A percentile compares a stretch with the other conserved stretches of the same genome.
Evolutionary conservation across 495 filamentous ascomycete genomes (phyloP).

Genomic region (Penicillium coffeae): DNA sequence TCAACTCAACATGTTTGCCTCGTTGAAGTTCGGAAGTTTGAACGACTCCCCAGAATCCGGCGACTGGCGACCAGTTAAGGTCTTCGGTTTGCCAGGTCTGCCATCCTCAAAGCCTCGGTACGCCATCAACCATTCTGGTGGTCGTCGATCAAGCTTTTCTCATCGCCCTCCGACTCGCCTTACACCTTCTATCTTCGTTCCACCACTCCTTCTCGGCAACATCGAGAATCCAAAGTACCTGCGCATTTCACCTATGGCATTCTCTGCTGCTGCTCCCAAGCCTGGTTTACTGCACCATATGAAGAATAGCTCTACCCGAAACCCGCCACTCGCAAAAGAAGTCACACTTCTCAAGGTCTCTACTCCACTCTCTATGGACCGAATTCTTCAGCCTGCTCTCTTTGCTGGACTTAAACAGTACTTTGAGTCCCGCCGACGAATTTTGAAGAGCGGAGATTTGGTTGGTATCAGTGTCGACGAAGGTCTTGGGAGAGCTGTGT

Average conservation of each 20-base stretch:
- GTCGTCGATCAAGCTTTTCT: slow-evolving; percentile 52
- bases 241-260: slow-evolving; percentile 60
- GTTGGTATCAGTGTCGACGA: slow-evolving; percentile 85
- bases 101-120: slow-evolving; percentile 48
- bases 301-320: slow-evolving; percentile 50
- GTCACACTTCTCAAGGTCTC: slow-evolving; percentile 86
- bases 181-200: slow-evolving; percentile 67
- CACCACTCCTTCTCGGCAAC: slow-evolving; percentile 82
- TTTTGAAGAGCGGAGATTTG: slow-evolving; percentile 81
- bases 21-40: slow-evolving; percentile 47
- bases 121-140: slow-evolving; percentile 44
- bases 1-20: slow-evolving; percentile 49
- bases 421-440: slow-evolving; percentile 72
- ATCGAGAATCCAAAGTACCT: slow-evolving; percentile 73
- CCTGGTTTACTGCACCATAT: slow-evolving; percentile 36
- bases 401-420: slow-evolving; percentile 81
- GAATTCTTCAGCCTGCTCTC: slow-evolving; percentile 74
- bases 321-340: slow-evolving; percentile 83
- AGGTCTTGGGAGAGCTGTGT: slow-evolving; percentile 69
- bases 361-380: slow-evolving; percentile 81
- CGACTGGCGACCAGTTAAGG: slow-evolving; percentile 73
- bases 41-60: slow-evolving; percentile 43
- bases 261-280: slow-evolving; percentile 34
- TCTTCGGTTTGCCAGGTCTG: slow-evolving; percentile 81
- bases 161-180: slow-evolving; percentile 35